Evolutionary conservation across 768 basidiomycete genomes (phyloP).

Genomic region (Termitomyces sp.): DNA sequence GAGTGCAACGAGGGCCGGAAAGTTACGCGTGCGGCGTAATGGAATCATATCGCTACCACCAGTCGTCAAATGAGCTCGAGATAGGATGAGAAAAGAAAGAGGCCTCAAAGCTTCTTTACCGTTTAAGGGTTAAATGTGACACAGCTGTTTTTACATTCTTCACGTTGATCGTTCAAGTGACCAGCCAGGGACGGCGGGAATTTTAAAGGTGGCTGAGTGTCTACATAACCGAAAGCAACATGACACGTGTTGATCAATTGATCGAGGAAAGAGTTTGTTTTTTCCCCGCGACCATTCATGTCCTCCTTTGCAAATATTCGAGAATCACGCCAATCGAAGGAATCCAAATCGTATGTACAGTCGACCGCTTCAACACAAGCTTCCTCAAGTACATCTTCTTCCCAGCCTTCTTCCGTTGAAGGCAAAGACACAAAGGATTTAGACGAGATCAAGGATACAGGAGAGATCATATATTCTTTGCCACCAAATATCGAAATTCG

Average conservation of each 20-base stretch:
- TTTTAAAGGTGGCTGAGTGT: too few species aligned
- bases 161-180: background rate
- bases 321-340: conserved; percentile 21
- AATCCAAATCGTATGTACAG: conserved; percentile 34
- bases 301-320: conserved; percentile 29
- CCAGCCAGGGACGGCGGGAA: background rate
- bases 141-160: conserved; percentile 1
- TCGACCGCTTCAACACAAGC: conserved; percentile 15
- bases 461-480: conserved; percentile 17
- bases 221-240: background rate
- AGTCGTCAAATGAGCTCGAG: background rate
- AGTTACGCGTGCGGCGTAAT: conserved; percentile 9
- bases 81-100: background rate
- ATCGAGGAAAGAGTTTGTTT: too few species aligned
- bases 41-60: background rate
- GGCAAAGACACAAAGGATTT: conserved; percentile 8
- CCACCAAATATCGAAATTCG: conserved; percentile 40
- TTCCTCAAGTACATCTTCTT: conserved; percentile 16
- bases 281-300: conserved; percentile 1
- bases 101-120: background rate
- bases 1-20: conserved; percentile 1
- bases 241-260: background rate
- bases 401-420: conserved; percentile 22
- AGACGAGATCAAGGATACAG: background rate
- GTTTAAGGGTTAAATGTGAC: background rate